phyloP scores from a whole-genome alignment of 2,329 filamentous ascomycete species.

The Diaporthe sp. region DNA sequence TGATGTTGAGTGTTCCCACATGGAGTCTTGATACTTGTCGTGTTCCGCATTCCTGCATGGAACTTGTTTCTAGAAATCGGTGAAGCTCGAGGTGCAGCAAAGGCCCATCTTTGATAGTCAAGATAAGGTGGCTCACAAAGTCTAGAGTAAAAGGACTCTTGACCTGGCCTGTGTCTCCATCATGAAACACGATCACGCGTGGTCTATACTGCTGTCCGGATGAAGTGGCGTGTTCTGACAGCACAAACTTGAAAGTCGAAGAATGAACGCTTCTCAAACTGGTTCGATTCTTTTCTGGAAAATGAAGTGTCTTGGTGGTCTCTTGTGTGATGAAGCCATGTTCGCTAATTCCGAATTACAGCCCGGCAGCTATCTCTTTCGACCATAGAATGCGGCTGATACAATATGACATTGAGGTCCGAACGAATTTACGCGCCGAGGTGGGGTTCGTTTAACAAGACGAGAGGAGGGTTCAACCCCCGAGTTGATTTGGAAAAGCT shows the following conservation, averaged over 20 bases:
- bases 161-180: neutral
- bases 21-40: neutral
- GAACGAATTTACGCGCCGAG: neutral
- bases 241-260: neutral
- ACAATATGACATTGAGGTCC: neutral
- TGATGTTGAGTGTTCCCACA: neutral
- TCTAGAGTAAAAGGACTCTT: neutral
- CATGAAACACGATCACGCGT: neutral
- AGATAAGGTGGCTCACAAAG: neutral
- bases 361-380: neutral
- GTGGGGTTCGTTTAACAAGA: neutral
- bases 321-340: neutral
- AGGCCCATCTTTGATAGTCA: neutral
- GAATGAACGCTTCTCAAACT: neutral
- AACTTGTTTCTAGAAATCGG: conserved; percentile 14
- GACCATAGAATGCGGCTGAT: neutral
- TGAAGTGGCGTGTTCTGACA: neutral
- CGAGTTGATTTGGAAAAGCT: neutral
- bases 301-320: neutral
- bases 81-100: neutral
- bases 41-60: conserved; percentile 13
- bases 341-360: neutral
- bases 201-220: neutral
- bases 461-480: neutral
- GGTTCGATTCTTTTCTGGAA: neutral